A percentile compares a stretch with the other conserved stretches of the same genome.
Evolutionary conservation across 306 rosid species (phyloP).

Genomic region (Quercus agrifolia): DNA sequence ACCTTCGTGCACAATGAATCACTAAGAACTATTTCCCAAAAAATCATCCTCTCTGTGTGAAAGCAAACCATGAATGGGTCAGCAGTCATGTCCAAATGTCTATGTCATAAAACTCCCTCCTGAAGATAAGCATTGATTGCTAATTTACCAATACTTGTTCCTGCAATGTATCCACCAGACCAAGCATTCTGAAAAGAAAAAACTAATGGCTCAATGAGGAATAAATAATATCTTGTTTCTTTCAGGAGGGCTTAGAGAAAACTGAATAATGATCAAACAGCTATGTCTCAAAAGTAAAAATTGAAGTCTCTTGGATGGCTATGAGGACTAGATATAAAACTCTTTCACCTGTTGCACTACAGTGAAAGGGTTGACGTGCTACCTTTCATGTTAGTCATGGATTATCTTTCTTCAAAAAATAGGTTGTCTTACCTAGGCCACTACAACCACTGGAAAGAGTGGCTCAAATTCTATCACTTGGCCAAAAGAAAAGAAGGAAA

Average conservation of each 20-base stretch:
- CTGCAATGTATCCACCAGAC: constrained; percentile 86
- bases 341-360: too few species aligned
- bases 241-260: background rate
- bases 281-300: background rate
- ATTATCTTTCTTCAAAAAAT: background rate
- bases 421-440: too few species aligned
- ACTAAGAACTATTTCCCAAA: too few species aligned
- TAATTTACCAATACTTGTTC: constrained; percentile 65
- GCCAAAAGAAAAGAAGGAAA: background rate
- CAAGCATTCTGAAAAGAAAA: constrained; percentile 67
- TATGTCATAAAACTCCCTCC: background rate
- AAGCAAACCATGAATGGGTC: background rate
- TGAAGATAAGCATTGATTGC: constrained; percentile 18
- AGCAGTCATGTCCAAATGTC: background rate
- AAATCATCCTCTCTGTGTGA: background rate
- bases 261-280: background rate
- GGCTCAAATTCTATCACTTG: background rate
- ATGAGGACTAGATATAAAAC: background rate
- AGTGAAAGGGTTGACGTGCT: background rate
- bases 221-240: background rate
- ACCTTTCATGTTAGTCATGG: background rate
- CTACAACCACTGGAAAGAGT: background rate
- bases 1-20: background rate
- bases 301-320: background rate
- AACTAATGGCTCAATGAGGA: background rate